Evolutionary conservation across 768 basidiomycete genomes (phyloP).

Genomic region (Mycena polygramma): DNA sequence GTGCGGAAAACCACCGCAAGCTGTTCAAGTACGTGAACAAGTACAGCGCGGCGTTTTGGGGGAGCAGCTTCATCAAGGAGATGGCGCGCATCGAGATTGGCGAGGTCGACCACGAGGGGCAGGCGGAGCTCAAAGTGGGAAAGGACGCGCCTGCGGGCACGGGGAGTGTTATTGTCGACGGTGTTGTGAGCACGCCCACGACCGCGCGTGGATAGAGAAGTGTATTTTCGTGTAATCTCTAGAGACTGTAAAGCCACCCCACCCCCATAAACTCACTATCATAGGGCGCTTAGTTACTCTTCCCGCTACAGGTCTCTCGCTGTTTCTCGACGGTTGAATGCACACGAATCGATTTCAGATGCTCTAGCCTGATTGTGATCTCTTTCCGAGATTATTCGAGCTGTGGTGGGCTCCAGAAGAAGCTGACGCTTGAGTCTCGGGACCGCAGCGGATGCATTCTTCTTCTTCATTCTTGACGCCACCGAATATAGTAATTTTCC

Average conservation of each 20-base stretch:
- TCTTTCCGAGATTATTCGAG: too few relatives aligned
- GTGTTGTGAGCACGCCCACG: slow-evolving; percentile 42
- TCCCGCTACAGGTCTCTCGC: neutral
- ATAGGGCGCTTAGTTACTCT: slow-evolving; percentile 11
- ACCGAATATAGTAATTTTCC: too few relatives aligned
- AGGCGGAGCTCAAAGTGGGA: slow-evolving; percentile 50
- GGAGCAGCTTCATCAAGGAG: slow-evolving; percentile 89
- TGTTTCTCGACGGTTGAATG: neutral
- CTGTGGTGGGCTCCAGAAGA: too few relatives aligned
- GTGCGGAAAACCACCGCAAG: slow-evolving; percentile 95
- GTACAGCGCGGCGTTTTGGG: slow-evolving; percentile 95
- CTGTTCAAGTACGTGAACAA: slow-evolving; percentile 97
- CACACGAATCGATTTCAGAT: neutral
- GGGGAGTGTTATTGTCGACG: slow-evolving; percentile 56
- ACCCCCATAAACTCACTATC: neutral
- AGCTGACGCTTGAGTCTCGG: too few relatives aligned
- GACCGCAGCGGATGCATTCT: too few relatives aligned
- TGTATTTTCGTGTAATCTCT: slow-evolving; percentile 33
- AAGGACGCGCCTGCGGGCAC: slow-evolving; percentile 48
- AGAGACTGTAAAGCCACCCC: slow-evolving; percentile 17
- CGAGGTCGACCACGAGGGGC: slow-evolving; percentile 52
- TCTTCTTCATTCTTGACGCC: too few relatives aligned
- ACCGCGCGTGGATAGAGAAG: slow-evolving; percentile 26
- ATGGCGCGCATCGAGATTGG: slow-evolving; percentile 73
- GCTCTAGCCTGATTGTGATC: too few relatives aligned